Evolutionary conservation across 2,329 filamentous ascomycete genomes (phyloP), one percentile per base, ranked within the genome.

Genomic region (Fusarium lateritium): DNA sequence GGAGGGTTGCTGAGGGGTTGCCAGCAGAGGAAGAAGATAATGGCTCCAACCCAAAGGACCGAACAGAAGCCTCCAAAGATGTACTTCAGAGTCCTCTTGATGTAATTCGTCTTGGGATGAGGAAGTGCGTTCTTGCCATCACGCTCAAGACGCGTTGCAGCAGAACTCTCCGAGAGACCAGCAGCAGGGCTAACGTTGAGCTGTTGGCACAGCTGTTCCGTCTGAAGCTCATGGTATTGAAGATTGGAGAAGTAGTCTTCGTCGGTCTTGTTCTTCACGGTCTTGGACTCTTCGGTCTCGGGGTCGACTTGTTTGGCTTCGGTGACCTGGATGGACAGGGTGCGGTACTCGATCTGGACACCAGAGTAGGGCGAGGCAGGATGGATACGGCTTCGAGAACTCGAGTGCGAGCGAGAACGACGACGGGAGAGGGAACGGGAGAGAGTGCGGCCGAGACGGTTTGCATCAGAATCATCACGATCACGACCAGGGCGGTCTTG

Each of bases 1-100:
- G 83, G 83, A 0, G 83, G 83, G 42, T 80, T 73, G 67, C 82
- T 82, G 46, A 84, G 75, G n/a, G 83, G 83, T 19, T 74, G 67
- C 83, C 83, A 84, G 72, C 82, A 84, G 63, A 84, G 70, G 67
- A 84, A 84, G 77, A 84, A 84, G 71, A 84, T 76, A 65, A 84
- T 77, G 49, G 82, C 81, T 19, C 81, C 83, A 36, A 83, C 70
- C 82, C 82, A 84, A 14, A 84, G 77, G 22, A 84, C 76, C 1
- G 82, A 83, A 49, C 82, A 83, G 72, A 84, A 84, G 44, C 83
- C 83, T 36, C 82, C 82, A 69, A 84, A 84, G 58, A 84, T 63
- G 62, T 84, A 84, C 7, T 71, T 63, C 9, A 83, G 68, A 2
- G 82, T 74, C 62, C 82, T 81, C 65, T 79, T 80, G 58, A 75